These are phyloP conservation scores for Cyclotella cryptica DNA, from an alignment of 108 stramenopile species.

Conservation along the genomic window DNA sequence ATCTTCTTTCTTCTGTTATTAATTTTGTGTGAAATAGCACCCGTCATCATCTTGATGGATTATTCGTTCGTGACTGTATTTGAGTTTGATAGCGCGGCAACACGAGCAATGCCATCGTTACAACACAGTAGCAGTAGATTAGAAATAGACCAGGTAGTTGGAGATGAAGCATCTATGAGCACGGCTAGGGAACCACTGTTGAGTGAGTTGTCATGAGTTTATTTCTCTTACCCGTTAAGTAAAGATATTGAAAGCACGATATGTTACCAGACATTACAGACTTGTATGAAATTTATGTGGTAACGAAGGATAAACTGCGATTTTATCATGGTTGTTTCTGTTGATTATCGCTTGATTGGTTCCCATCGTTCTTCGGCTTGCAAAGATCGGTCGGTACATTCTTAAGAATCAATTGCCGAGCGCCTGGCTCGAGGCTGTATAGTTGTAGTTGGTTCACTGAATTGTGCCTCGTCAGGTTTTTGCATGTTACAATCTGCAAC, in stretches of 20 bases:
- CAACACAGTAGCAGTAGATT: slow-evolving; percentile 27
- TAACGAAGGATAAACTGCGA: too few relatives aligned
- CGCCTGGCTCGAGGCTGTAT: not conserved
- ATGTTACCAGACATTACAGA: too few relatives aligned
- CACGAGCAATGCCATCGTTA: slow-evolving; percentile 40
- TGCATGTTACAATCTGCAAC: slow-evolving; percentile 17
- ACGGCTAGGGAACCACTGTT: slow-evolving; percentile 21
- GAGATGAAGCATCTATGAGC: not conserved
- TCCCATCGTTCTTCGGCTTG: too few relatives aligned
- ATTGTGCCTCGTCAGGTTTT: not conserved
- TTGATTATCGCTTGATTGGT: too few relatives aligned
- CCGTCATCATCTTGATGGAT: slow-evolving; percentile 72
- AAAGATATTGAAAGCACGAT: not conserved
- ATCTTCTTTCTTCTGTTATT: slow-evolving; percentile 62
- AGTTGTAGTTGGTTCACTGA: not conserved
- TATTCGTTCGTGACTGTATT: slow-evolving; percentile 62
- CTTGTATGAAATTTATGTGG: too few relatives aligned
- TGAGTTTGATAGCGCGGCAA: slow-evolving; percentile 43
- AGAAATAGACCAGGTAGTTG: slow-evolving; percentile 1
- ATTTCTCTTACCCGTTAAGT: too few relatives aligned
- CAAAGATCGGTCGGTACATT: too few relatives aligned
- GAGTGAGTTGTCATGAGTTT: slow-evolving; percentile 3
- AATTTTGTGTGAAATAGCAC: slow-evolving; percentile 70
- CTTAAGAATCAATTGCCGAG: too few relatives aligned
- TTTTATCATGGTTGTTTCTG: too few relatives aligned